phyloP scores from a whole-genome alignment of 2,329 filamentous ascomycete genomes.

The Fusarium beomiforme region DNA sequence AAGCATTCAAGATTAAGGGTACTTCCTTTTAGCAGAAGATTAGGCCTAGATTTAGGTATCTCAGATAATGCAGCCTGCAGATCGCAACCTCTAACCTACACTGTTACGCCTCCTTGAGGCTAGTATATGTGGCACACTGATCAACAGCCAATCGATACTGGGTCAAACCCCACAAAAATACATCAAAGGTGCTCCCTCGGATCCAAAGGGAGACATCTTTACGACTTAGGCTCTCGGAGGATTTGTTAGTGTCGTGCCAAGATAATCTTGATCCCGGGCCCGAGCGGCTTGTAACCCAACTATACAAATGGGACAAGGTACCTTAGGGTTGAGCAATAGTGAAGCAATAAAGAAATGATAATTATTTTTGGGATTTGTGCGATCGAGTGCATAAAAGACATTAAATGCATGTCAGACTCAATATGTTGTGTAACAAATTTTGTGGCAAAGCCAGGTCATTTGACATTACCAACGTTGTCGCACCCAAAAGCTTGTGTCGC shows the following conservation, averaged over 20 bases:
- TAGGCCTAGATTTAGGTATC: not conserved
- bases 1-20: not conserved
- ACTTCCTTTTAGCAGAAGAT: not conserved
- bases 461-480: too few relatives aligned
- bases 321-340: accelerated
- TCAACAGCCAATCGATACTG: too few relatives aligned
- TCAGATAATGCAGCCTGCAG: not conserved
- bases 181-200: too few relatives aligned
- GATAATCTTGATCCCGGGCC: not conserved
- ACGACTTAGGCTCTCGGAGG: too few relatives aligned
- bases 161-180: too few relatives aligned
- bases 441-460: not conserved
- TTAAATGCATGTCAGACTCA: not conserved
- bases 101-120: not conserved
- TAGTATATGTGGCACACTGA: too few relatives aligned
- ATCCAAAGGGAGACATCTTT: too few relatives aligned
- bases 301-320: accelerated
- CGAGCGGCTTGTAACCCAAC: not conserved
- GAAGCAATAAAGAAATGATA: not conserved
- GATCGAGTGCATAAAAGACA: not conserved
- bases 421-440: not conserved
- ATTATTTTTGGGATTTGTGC: not conserved
- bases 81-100: not conserved
- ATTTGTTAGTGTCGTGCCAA: not conserved
- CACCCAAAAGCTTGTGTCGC: not conserved